Evolutionary conservation across 768 basidiomycete genomes (phyloP), one percentile per base, ranked within the genome.

Genomic region (Roridomyces roridus): DNA sequence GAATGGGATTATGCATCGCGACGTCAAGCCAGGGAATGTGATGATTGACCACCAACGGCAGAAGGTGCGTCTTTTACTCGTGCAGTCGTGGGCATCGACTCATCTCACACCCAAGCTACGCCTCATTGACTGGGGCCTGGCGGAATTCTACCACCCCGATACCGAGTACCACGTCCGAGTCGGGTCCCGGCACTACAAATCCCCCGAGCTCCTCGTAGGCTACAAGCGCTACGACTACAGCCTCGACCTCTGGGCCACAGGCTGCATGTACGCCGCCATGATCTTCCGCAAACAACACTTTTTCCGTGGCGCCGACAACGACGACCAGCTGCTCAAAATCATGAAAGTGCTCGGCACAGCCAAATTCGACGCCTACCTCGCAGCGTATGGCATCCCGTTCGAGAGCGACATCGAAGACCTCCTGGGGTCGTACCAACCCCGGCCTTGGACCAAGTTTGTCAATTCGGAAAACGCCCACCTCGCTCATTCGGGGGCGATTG

Each of bases 381-480:
- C 79, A 63, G 74, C 74, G 59, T 87, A 88, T 65, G 77, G 82
- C 55, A 87, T 90, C 65, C 85, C 86, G 49, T 83, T 89, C 59
- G 85, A 86, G 65, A 79, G 83, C 14, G 81, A 86, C 55, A 74
- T 80, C 58, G 86, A 87, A 54, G 74, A 74, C 42, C 78, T 88
- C 43, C 75, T 89, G 11, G 31, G 31, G 31, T 11, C 31, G 7
- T 96, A 94, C 74, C 89, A 90, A 52, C 85, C 90, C 71, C 96
- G 96, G 71, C 89, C 94, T 6, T 98, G 96, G 96, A 85, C 89
- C 29, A 84, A 91, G 59, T 98, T 98, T 74, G 89, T 97, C 66
- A 97, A 94, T 11, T 89, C 91, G 10, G 94, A 96, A 69, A 97
- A 96, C 70, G 93, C 95, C 72, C 86, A 93, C 56, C 96, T 92